A percentile compares a stretch with the other conserved stretches of the same genome.
Conservation (phyloP, 148 eudicot species). For the Simmondsia chinensis region DNA sequence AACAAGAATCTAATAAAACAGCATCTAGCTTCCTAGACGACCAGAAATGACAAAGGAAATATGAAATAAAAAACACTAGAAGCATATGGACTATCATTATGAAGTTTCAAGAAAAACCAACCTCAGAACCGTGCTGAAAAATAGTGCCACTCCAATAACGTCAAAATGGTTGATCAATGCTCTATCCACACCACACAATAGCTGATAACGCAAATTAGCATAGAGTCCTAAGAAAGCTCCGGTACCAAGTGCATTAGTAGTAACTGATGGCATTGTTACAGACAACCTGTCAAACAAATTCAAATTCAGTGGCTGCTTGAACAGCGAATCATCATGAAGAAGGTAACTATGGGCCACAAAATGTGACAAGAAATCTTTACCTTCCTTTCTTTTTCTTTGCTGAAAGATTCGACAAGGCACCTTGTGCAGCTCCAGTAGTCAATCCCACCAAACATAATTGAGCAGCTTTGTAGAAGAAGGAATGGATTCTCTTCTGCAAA, state of each 20-base stretch:
- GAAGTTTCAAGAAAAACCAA: slow-evolving; percentile 12
- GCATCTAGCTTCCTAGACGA: background rate
- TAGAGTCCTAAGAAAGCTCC: slow-evolving; percentile 87
- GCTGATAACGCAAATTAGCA: slow-evolving; percentile 82
- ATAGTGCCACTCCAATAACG: slow-evolving; percentile 64
- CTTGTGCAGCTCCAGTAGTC: slow-evolving; percentile 79
- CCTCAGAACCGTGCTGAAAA: slow-evolving; percentile 83
- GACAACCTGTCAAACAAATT: slow-evolving; percentile 48
- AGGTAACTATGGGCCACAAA: too few relatives aligned
- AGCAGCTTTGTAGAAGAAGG: slow-evolving; percentile 91
- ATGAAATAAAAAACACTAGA: background rate
- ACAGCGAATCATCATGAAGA: too few relatives aligned
- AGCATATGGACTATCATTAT: background rate
- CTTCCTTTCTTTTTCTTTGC: slow-evolving; percentile 79
- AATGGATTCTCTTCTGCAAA: slow-evolving; percentile 76
- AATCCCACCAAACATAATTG: slow-evolving; percentile 79
- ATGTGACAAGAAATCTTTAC: slow-evolving; percentile 18
- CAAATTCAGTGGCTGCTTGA: background rate
- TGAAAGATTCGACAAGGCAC: slow-evolving; percentile 56
- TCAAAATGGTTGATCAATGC: slow-evolving; percentile 64
- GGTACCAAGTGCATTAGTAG: slow-evolving; percentile 79
- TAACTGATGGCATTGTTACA: slow-evolving; percentile 67
- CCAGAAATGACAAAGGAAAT: background rate
- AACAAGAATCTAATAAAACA: too few relatives aligned
- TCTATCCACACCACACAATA: slow-evolving; percentile 74